Conservation (phyloP, 179 eudicot species). For the Beta lomatogona region DNA sequence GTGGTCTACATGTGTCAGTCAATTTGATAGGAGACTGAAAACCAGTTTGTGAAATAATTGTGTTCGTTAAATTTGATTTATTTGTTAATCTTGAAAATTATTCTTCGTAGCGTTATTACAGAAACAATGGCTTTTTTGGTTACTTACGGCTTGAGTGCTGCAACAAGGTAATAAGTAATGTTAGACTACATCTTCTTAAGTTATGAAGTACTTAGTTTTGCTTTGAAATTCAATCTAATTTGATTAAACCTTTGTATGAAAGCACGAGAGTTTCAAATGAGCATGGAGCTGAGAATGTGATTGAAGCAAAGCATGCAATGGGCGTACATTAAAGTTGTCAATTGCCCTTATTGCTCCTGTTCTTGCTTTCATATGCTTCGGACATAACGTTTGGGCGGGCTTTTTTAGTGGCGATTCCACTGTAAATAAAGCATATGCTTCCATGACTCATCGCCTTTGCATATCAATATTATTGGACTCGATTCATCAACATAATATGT, state of each 20-base stretch:
- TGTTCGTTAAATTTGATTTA: background rate
- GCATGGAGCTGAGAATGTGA: conserved; percentile 64
- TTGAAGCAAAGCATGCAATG: conserved; percentile 67
- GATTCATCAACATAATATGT: conserved; percentile 38
- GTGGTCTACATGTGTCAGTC: no score
- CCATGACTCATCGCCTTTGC: conserved; percentile 56
- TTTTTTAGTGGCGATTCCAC: conserved; percentile 53
- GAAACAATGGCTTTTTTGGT: conserved; percentile 63
- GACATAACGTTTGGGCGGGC: conserved; percentile 68
- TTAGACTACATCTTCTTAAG: background rate
- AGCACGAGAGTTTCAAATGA: conserved; percentile 90
- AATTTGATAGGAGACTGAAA: no score
- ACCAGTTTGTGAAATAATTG: background rate
- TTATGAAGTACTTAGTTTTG: no score
- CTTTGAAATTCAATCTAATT: background rate
- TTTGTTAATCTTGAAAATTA: background rate
- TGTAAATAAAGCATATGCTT: conserved; percentile 47
- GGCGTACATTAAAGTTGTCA: conserved; percentile 65
- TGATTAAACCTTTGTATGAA: background rate
- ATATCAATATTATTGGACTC: conserved; percentile 56
- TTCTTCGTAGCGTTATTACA: conserved; percentile 57
- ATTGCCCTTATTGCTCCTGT: conserved; percentile 41
- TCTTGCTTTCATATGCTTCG: conserved; percentile 47
- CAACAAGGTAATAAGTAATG: conserved; percentile 53
- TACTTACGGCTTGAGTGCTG: conserved; percentile 68